phyloP scores from a whole-genome alignment of 2,329 filamentous ascomycete species.

The Chalara sp. region DNA sequence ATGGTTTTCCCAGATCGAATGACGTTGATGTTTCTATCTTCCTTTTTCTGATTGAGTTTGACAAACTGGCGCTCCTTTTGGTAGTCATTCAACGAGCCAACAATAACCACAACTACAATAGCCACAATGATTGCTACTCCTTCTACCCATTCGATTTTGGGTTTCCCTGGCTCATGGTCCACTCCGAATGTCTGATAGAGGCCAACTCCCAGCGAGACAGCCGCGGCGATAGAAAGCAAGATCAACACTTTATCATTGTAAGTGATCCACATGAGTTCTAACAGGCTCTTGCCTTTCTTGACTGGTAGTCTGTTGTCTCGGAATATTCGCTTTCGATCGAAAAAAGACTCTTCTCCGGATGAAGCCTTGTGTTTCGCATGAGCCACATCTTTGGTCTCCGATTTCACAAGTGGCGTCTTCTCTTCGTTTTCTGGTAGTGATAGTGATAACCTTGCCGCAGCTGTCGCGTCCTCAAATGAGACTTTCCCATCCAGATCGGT shows the following conservation, averaged over 20 bases:
- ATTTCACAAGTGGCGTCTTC: slow-evolving; percentile 22
- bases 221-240: slow-evolving; percentile 61
- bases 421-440: neutral
- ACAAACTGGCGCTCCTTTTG: slow-evolving; percentile 78
- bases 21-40: slow-evolving; percentile 67
- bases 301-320: slow-evolving; percentile 62
- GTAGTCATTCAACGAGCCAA: slow-evolving; percentile 75
- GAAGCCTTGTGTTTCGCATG: neutral
- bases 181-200: slow-evolving; percentile 65
- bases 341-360: slow-evolving; percentile 30
- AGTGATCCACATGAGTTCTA: slow-evolving; percentile 69
- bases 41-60: slow-evolving; percentile 74
- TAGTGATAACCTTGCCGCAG: slow-evolving; percentile 17
- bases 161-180: slow-evolving; percentile 35
- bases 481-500: slow-evolving; percentile 54
- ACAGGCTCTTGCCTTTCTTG: slow-evolving; percentile 62
- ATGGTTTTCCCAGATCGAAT: slow-evolving; percentile 66
- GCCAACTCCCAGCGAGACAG: slow-evolving; percentile 68
- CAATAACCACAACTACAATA: slow-evolving; percentile 68
- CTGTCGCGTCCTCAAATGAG: slow-evolving; percentile 56
- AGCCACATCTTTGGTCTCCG: slow-evolving; percentile 7
- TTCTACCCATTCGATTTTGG: slow-evolving; percentile 71
- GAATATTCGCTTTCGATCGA: slow-evolving; percentile 64
- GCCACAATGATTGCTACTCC: slow-evolving; percentile 74
- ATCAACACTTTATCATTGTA: slow-evolving; percentile 79